Evolutionary conservation across 768 basidiomycete genomes (phyloP).

Genomic region (Phanerodontia chrysosporium): DNA sequence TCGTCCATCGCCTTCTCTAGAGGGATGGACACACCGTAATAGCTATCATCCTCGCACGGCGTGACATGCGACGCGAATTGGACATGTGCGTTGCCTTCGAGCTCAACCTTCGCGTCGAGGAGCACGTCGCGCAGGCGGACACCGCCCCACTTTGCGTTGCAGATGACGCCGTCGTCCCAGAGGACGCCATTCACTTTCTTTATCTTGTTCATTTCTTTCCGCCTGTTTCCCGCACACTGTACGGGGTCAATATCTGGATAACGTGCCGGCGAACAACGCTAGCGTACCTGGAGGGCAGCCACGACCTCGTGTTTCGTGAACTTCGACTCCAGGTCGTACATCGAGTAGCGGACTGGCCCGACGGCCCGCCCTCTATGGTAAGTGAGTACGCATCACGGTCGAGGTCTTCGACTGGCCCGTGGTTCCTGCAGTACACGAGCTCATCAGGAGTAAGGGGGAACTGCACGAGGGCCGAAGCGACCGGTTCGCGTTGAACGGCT

Average conservation of each 20-base stretch:
- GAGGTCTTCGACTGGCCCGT: slow-evolving; percentile 54
- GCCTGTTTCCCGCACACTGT: slow-evolving; percentile 26
- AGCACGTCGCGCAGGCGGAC: slow-evolving; percentile 55
- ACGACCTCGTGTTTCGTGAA: slow-evolving; percentile 34
- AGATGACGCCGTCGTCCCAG: slow-evolving; percentile 57
- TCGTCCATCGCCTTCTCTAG: slow-evolving; percentile 43
- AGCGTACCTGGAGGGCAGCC: slow-evolving; percentile 26
- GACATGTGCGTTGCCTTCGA: slow-evolving; percentile 35
- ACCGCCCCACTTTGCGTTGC: slow-evolving; percentile 67
- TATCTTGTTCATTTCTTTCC: slow-evolving; percentile 20
- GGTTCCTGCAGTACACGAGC: slow-evolving; percentile 70
- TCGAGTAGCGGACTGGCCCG: slow-evolving; percentile 30
- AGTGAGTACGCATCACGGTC: slow-evolving; percentile 42
- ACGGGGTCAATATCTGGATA: neutral
- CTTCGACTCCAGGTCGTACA: slow-evolving; percentile 35
- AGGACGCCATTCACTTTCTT: slow-evolving; percentile 22
- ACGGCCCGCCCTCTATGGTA: slow-evolving; percentile 33
- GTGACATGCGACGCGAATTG: slow-evolving; percentile 60
- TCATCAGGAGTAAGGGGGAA: slow-evolving; percentile 58
- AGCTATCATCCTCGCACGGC: slow-evolving; percentile 55
- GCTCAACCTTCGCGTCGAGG: slow-evolving; percentile 34
- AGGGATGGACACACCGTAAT: slow-evolving; percentile 63
- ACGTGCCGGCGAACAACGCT: neutral
- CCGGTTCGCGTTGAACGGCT: slow-evolving; percentile 74
- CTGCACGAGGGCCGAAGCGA: slow-evolving; percentile 49